Base-by-base conservation (phyloP, 257 asterid species). In the Paraleonurus japonicus region DNA sequence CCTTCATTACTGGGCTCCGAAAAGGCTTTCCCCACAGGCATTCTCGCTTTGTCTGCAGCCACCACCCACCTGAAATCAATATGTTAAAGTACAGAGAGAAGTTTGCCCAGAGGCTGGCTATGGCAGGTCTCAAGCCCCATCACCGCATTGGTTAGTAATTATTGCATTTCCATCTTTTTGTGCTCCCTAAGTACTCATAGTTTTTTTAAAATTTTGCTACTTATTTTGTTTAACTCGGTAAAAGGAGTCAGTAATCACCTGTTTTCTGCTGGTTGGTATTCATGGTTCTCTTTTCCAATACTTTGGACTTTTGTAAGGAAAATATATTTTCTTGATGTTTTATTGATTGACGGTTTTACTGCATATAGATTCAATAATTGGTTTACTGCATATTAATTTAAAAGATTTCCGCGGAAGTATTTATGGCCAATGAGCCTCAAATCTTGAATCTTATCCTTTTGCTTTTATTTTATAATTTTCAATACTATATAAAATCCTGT, bases 101-200 rank as follows among this genome's bases (percentile, higher is more conserved):
- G 55, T 91, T 91, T 62, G 82, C 96, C 15, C 84, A 77, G 45
- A 85, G 88, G 81, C 87, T 94, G 97, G 84, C 78, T 16, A 81
- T 89, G 90, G 96, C 95, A 58, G 96, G 95, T 64, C 86, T 94
- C 68, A 89, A 84, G 65, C 90, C 93, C 65, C 89, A 88, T 72
- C 92, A 94, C 72, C 95, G 84, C 54, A 79, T 94, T 47, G 97
- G 96, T 94, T 61, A 72, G 81, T 73, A 63, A 22, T 47, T 39
- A 7, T 47, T 39, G 8, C 11, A 9, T 3, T 37, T 27, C 12
- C 24, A 24, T 53, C 32, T 68, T 43, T 26, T 15, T 47, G 5
- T 32, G 32, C 78, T 63, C 32, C 33, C 28, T 58, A 47, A n/a
- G 6, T 65, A 62, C 70, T 0, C 28, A 27, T n/a, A 13, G 7